Base-by-base conservation (phyloP, 2,329 filamentous ascomycete genomes). In the Fusarium sp. region DNA sequence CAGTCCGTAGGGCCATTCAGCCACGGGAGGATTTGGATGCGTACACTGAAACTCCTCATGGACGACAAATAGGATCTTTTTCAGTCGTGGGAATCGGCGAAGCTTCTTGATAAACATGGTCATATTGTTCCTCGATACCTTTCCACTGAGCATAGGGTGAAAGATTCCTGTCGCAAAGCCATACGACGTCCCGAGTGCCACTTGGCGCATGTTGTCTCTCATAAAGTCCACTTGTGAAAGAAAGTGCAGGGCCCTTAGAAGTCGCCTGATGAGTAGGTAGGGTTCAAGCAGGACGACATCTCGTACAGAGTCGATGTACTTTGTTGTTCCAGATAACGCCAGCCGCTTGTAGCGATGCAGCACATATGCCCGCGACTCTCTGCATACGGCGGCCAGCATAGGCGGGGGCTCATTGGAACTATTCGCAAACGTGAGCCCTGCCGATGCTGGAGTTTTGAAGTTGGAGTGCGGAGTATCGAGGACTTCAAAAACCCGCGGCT, bases 121-220 rank as follows among this genome's bases (percentile, higher is more conserved):
- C 45, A 66, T 69, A 20, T 70, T 77, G 58, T 75, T 78, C 63
- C 66, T 73, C 6, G 73, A 75, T 35, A 71, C 61, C 50, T 70
- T 77, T 8, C 74, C 67, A 8, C 63, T 74, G 12, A 70, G 67
- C 11, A 72, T 65, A 6, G 76, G 74, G 15, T 74, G 66, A 14
- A 69, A 69, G 27, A 77, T 78, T 20, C 76, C 76, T 58, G 59
- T 75, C 35, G 37, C 68, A 40, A 76, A 77, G 5, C 69, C 74
- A 57, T 77, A 76, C 4, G 73, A 78, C 32, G 67, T 74, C 30
- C 74, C 69, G 15, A 76, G 62, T 12, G 69, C 76, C 63, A 78
- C 65, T 61, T 70, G 71, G 61, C 63, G 65, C 40, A 77, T 66
- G 12, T 66, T 43, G 25, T 71, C 68, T 47, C 58, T 68, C 50